Base-by-base conservation (phyloP, 2,329 filamentous ascomycete genomes). In the Apiospora kogelbergensis region DNA sequence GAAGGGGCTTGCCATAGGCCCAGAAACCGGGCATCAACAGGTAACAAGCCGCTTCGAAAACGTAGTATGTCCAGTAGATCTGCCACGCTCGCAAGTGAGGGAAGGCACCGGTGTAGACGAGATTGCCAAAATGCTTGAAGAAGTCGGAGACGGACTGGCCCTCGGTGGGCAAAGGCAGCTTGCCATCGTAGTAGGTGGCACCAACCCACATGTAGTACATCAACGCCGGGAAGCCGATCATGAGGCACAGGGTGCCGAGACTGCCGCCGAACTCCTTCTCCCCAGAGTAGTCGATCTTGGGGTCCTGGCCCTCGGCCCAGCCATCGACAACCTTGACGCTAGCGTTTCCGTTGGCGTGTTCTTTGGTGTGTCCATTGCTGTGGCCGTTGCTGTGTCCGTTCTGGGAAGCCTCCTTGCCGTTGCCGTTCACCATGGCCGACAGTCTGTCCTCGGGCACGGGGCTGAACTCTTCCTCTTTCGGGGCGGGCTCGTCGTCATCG, bases 201-300 rank as follows among this genome's bases (percentile, higher is more conserved):
- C 96, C 96, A 80, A 97, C 91, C 95, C 95, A 98, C 95, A 99
- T 97, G 84, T 98, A 98, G 88, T 93, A 98, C 95, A 98, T 98
- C 75, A 99, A 87, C 45, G 91, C 71, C n/a, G 96, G 96, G 81
- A 98, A 99, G 63, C 92, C 89, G 71, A 94, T 86, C 94, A 98
- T 98, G 89, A 98, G 94, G 73, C 88, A 84, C 20, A 88, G 82
- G 53, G 95, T 91, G 68, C 96, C 95, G n/a, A 87, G 78, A 3
- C 93, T 90, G 69, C 96, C 96, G 72, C 95, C 95, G 78, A 98
- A 99, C 79, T 99, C 97, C 74, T 89, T 87, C 72, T 87, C 83
- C 72, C 86, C 88, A 1, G 88, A 90, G 76, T 86, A 83, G 81
- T 92, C 90, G 69, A 91, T 74, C 79, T 86, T 90, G 75, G 86